Base-by-base conservation (phyloP, 1,284 basidiomycete species). In the Trichosporon faecale region DNA sequence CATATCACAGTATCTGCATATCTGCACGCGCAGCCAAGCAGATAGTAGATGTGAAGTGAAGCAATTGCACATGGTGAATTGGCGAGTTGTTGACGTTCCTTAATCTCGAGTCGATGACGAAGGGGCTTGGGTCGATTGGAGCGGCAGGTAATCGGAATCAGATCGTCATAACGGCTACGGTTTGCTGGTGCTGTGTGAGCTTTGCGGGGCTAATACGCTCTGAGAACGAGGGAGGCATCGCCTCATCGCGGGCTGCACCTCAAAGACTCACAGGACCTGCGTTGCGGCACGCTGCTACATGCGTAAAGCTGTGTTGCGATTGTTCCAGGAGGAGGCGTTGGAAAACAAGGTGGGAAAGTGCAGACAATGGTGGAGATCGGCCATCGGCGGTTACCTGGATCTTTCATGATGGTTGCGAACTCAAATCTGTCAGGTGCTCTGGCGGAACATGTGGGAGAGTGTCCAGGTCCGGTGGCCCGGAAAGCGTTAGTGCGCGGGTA, bases 11-110 rank as follows among this genome's bases (percentile, higher is more conserved):
- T 29, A 55, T n/a, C n/a, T n/a, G n/a, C n/a, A n/a, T n/a, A n/a
- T 9, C 27, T 29, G 27, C 27, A 5, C 2, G 9, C 27, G 16
- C 27, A n/a, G 57, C 40, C 29, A n/a, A 61, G 57, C 31, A 31
- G 29, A 27, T 27, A 60, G 55, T 14, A 16, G 55, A 29, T 14
- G 40, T 44, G 25, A 60, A 21, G 25, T 60, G 57, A 61, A 31
- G 57, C 57, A 61, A 61, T 61, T 61, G 27, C 57, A n/a, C 27
- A 12, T n/a, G 18, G 57, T 61, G 2, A 61, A 61, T 61, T 61
- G 57, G 57, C 11, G 9, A 29, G 27, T 31, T 61, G 27, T 61
- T 18, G 27, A 61, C 57, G 57, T 61, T 61, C 57, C 57, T 61
- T 31, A 52, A n/a, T 33, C 16, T 33, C 3, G 1, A 18, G 29